phyloP scores from a whole-genome alignment of 805 yeast genomes.

The Millerozyma acaciae region DNA sequence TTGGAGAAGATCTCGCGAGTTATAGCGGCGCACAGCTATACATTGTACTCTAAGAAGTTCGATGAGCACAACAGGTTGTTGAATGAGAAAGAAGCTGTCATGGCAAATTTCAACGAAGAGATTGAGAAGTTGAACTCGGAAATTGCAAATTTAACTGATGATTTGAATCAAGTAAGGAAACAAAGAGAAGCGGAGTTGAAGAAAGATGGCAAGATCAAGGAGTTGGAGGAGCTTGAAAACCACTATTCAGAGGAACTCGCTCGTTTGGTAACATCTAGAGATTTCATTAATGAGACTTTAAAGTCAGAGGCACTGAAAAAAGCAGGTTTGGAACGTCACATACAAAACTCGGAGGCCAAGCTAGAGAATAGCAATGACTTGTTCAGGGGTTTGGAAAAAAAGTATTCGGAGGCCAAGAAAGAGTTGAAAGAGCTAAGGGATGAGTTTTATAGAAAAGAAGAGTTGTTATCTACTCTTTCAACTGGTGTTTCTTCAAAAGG shows the following conservation, averaged over 20 bases:
- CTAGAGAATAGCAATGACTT: slow-evolving; percentile 32
- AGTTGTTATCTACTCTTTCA: slow-evolving; percentile 71
- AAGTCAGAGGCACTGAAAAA: slow-evolving; percentile 48
- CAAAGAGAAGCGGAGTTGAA: slow-evolving; percentile 55
- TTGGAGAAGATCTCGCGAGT: slow-evolving; percentile 70
- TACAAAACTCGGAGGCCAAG: slow-evolving; percentile 28
- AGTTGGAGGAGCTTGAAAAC: slow-evolving; percentile 55
- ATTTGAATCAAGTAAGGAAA: slow-evolving; percentile 49
- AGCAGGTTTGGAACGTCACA: slow-evolving; percentile 26
- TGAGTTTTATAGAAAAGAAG: slow-evolving; percentile 60
- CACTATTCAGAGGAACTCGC: slow-evolving; percentile 60
- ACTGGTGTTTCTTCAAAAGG: slow-evolving; percentile 91
- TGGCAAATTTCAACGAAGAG: slow-evolving; percentile 39
- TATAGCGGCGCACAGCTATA: slow-evolving; percentile 74
- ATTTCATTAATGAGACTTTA: slow-evolving; percentile 53
- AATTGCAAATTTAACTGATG: slow-evolving; percentile 55
- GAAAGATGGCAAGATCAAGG: slow-evolving; percentile 58
- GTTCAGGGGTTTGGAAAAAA: slow-evolving; percentile 40
- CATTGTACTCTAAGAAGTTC: slow-evolving; percentile 36
- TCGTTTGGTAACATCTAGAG: slow-evolving; percentile 60
- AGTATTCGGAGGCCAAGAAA: slow-evolving; percentile 42
- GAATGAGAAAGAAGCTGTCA: slow-evolving; percentile 35
- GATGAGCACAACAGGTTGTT: slow-evolving; percentile 42
- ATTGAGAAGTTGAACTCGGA: slow-evolving; percentile 51
- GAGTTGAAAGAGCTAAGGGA: slow-evolving; percentile 44